phyloP scores from a whole-genome alignment of 345 rosid genomes.

The Iberis pinnata region DNA sequence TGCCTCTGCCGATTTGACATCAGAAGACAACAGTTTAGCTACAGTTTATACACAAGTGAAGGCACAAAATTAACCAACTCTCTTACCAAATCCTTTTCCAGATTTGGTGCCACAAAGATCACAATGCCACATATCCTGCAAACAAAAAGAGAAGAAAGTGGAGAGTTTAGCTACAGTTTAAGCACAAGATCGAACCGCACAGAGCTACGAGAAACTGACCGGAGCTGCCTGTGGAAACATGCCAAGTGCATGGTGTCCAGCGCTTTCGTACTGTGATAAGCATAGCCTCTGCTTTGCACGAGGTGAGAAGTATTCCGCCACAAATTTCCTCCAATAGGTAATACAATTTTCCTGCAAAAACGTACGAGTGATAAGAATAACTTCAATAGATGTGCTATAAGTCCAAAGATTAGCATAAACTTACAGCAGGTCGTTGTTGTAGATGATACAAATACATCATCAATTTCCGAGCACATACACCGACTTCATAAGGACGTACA shows the following conservation, averaged over 20 bases:
- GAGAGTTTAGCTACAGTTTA: too few species aligned
- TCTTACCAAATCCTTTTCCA: conserved; percentile 36
- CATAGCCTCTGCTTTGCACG: conserved; percentile 95
- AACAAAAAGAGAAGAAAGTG: background rate
- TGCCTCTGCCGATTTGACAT: conserved; percentile 53
- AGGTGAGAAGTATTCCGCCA: conserved; percentile 86
- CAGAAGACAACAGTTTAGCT: background rate
- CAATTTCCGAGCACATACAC: conserved; percentile 83
- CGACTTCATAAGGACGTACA: conserved; percentile 69
- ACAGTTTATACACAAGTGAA: background rate
- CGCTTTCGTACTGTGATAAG: conserved; percentile 74
- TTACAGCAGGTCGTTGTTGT: conserved; percentile 72
- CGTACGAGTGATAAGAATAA: conserved; percentile 12
- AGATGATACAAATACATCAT: conserved; percentile 96
- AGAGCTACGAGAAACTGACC: conserved; percentile 40
- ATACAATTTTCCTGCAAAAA: conserved; percentile 66
- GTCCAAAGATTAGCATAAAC: conserved; percentile 20
- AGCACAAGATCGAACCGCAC: background rate
- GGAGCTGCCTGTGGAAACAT: conserved; percentile 90
- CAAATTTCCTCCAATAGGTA: conserved; percentile 93
- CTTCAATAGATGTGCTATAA: background rate
- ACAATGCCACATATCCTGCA: conserved; percentile 37
- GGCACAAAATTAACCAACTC: background rate
- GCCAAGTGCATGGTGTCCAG: conserved; percentile 85
- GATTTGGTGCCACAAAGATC: conserved; percentile 33